Evolutionary conservation across 768 basidiomycete genomes (phyloP), one percentile per base, ranked within the genome.

Genomic region (Lactarius sanguifluus): DNA sequence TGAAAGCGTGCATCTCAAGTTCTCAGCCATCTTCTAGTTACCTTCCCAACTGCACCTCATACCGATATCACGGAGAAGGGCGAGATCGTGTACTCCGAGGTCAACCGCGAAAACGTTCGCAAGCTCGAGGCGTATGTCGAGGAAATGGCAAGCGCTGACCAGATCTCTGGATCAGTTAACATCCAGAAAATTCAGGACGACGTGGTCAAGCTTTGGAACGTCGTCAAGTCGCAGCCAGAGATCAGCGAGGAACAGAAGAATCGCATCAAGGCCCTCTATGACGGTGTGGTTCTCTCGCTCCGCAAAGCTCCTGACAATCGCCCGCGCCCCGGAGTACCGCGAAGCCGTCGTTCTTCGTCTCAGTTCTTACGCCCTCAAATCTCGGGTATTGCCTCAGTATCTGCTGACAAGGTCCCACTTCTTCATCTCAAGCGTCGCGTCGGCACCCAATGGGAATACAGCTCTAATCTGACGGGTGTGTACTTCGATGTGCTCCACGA

Each of bases 101-200:
- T 98, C 65, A 92, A 94, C 67, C 92, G 97, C 58, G 92, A 96
- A 75, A 92, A 93, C 65, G 96, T 98, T 55, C 90, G 97, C 72
- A 98, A 98, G 79, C 83, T 99, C 54, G 97, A 99, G 78, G 93
- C 94, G 1, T 99, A 99, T 72, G 97, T 94, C 62, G 88, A 95
- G 73, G 95, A 99, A 79, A 99, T 99, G 97, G 95, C 97, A 1
- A 93, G 91, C 66, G 93, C 94, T 2, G 94, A 96, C 74, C 87
- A 91, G 7, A 90, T 93, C 59, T 85, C 91, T 2, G 85, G 85
- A 23, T 81, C 86, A 40, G 86, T 96, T 75, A 98, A 98, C 78
- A 91, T 97, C 67, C 92, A 97, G 80, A 98, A 98, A 79, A 94
- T 98, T 55, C 96, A 98, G 74, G 92, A 96, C 47, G 95, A 98